Conservation (phyloP, 306 rosid genomes). For the Gleditsia sinensis region DNA sequence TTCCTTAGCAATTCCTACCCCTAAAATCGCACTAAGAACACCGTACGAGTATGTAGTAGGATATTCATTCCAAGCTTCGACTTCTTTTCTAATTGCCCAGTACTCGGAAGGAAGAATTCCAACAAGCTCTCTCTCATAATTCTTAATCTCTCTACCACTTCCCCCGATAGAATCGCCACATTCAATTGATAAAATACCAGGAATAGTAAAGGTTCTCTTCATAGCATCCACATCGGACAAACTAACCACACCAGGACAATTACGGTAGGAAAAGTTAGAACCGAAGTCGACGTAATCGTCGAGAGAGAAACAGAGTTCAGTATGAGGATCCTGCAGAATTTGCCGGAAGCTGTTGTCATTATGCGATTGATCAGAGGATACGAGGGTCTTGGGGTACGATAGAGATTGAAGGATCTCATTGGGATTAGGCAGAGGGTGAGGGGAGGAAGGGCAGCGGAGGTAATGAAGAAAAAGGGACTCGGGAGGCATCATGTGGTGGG, state of each 20-base stretch:
- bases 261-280: conserved; percentile 59
- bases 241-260: conserved; percentile 69
- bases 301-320: conserved; percentile 59
- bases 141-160: not conserved
- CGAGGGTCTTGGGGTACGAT: conserved; percentile 58
- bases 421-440: conserved; percentile 36
- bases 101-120: conserved; percentile 66
- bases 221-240: conserved; percentile 38
- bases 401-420: conserved; percentile 38
- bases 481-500: conserved; percentile 62
- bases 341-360: conserved; percentile 19
- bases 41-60: conserved; percentile 46
- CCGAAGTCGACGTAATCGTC: conserved; percentile 35
- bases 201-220: conserved; percentile 54
- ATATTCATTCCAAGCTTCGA: conserved; percentile 60
- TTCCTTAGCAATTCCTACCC: conserved; percentile 35
- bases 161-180: conserved; percentile 35
- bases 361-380: conserved; percentile 16
- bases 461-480: conserved; percentile 63
- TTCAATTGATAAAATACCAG: conserved; percentile 53
- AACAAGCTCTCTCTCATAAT: not conserved
- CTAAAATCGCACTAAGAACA: conserved; percentile 47
- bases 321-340: conserved; percentile 26
- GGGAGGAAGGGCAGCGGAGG: conserved; percentile 69
- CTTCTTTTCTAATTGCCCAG: conserved; percentile 51